Base-by-base conservation (phyloP, 352 stramenopile genomes). In the Globisporangium apiculatum region DNA sequence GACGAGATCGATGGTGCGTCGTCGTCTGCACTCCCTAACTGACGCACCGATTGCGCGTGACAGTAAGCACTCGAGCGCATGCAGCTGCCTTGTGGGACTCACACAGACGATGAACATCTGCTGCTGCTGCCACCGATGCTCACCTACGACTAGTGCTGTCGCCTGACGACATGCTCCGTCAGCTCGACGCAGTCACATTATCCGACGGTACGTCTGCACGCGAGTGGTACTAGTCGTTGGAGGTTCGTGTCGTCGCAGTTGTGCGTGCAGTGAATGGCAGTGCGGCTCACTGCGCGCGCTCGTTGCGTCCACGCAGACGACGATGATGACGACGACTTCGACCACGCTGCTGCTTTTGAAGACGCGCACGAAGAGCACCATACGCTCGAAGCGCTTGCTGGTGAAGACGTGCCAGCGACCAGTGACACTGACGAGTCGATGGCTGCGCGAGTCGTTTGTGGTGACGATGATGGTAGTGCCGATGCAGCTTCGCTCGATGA, bases 141-240 rank as follows among this genome's bases (percentile, higher is more conserved):
- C 2, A 31, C 24, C 2, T 31, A 31, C 24, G 24, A 31, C 3
- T 31, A 57, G 64, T 51, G n/a, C 24, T 68, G 38, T 67, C 57
- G 12, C 54, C 66, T 37, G 71, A 79, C 8, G 61, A 70, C 18
- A 64, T 79, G 41, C 53, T 82, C 1, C 67, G 68, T 9, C 70
- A 79, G 42, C 35, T 79, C 7, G 66, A 79, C 40, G 62, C 60
- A 2, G 57, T 72, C 17, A 54, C 55, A 1, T n/a, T 58, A 8
- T 36, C 11, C 5, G 47, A n/a, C 15, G 17, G 52, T 65, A 48
- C 7, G 35, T 31, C 24, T 31, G 24, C 1, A 17, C 42, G 42
- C 42, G 2, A 47, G 42, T 47, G 24, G 3, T 31, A 31, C 24
- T 31, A 31, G 24, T 31, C 24, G 24, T 31, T 31, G 24, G 2